Evolutionary conservation across 768 basidiomycete species (phyloP).

Genomic region (Cytidiella melzeri): DNA sequence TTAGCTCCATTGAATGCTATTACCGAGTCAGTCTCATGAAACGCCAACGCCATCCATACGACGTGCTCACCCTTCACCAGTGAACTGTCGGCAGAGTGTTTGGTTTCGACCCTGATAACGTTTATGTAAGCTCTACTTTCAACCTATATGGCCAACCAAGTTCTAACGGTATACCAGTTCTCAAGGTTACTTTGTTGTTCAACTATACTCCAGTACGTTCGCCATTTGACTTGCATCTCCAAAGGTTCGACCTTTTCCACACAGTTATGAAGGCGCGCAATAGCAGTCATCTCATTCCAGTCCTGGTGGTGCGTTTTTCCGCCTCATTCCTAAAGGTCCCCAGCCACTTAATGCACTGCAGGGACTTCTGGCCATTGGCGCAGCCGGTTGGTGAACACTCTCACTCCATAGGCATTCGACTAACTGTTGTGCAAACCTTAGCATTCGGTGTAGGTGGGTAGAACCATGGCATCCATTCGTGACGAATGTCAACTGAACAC

Average conservation of each 20-base stretch:
- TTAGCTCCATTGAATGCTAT: constrained; percentile 31
- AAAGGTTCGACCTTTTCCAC: too few species aligned
- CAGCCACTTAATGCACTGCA: neutral
- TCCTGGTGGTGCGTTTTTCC: neutral
- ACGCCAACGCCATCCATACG: neutral
- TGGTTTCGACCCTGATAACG: constrained; percentile 37
- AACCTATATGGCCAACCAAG: neutral
- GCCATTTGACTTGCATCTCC: too few species aligned
- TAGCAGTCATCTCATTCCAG: neutral
- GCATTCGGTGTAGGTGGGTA: constrained; percentile 3
- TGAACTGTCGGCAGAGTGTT: constrained; percentile 37
- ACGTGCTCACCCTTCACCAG: constrained; percentile 14
- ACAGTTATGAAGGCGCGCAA: neutral
- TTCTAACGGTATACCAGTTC: constrained; percentile 25
- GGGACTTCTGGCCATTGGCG: neutral
- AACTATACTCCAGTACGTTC: constrained; percentile 32
- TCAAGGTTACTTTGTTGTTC: constrained; percentile 39
- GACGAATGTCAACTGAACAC: neutral
- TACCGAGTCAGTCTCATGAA: constrained; percentile 29
- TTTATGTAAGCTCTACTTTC: constrained; percentile 29
- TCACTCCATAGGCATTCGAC: too few species aligned
- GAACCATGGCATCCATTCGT: neutral
- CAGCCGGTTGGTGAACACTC: neutral
- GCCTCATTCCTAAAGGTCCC: neutral
- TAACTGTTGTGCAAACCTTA: too few species aligned